phyloP scores from a whole-genome alignment of 441 rosid genomes.

The Eutrema salsugineum region DNA sequence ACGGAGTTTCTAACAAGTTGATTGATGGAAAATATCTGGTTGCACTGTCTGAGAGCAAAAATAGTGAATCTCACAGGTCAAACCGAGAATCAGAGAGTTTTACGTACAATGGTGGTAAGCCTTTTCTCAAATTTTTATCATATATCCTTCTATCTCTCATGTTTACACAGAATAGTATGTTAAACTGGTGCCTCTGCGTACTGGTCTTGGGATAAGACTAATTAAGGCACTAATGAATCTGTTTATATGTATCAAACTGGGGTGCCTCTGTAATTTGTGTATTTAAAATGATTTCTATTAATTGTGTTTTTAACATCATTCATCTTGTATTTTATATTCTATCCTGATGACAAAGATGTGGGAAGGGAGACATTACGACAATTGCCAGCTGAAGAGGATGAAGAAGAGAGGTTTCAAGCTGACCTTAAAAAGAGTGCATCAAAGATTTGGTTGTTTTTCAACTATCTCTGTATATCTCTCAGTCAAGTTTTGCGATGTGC shows the following conservation, averaged over 20 bases:
- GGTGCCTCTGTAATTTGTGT: not conserved
- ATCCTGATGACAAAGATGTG: conserved; percentile 37
- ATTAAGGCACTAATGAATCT: not conserved
- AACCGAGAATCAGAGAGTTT: too few species aligned
- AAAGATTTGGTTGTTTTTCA: conserved; percentile 73
- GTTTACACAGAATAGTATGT: not conserved
- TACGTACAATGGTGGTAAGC: conserved; percentile 35
- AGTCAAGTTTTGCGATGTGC: not conserved
- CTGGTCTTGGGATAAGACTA: not conserved
- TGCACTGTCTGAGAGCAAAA: conserved; percentile 46
- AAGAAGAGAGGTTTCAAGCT: conserved; percentile 95
- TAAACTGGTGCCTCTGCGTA: not conserved
- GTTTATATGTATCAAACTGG: not conserved
- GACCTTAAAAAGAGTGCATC: conserved; percentile 73
- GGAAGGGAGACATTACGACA: too few species aligned
- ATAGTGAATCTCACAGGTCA: conserved; percentile 37
- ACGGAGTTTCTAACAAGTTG: too few species aligned
- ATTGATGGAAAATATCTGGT: not conserved
- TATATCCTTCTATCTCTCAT: not conserved
- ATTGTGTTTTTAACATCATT: conserved; percentile 17
- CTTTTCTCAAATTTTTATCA: not conserved
- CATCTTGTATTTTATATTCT: conserved; percentile 28
- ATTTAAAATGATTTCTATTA: not conserved
- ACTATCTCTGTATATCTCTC: conserved; percentile 1
- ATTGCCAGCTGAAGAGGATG: conserved; percentile 85